phyloP scores from a whole-genome alignment of 2,329 filamentous ascomycete genomes.

The Penicillium verrucosum region DNA sequence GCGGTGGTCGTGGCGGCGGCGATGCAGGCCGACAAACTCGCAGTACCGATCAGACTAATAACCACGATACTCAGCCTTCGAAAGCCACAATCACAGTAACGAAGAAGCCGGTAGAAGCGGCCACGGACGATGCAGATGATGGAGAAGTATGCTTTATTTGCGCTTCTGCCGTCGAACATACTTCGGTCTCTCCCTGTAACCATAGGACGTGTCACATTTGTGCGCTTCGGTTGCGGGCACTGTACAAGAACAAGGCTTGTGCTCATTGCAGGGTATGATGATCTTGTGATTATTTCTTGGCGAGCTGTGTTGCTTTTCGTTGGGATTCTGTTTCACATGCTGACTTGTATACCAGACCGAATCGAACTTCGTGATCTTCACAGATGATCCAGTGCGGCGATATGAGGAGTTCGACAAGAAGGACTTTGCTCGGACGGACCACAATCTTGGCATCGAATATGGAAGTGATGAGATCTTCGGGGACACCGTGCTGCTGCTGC shows the following conservation, averaged over 20 bases:
- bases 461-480: slow-evolving; percentile 84
- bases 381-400: slow-evolving; percentile 74
- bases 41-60: slow-evolving; percentile 16
- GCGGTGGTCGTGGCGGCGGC: slow-evolving; percentile 31
- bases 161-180: slow-evolving; percentile 82
- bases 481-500: slow-evolving; percentile 80
- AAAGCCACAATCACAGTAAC: slow-evolving; percentile 29
- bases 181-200: slow-evolving; percentile 88
- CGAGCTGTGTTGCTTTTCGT: background rate
- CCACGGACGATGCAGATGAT: slow-evolving; percentile 55
- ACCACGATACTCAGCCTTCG: slow-evolving; percentile 13
- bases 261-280: slow-evolving; percentile 82
- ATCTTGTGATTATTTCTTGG: background rate
- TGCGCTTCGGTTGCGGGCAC: slow-evolving; percentile 79
- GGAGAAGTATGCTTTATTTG: slow-evolving; percentile 96
- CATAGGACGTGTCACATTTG: slow-evolving; percentile 97
- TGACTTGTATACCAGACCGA: slow-evolving; percentile 36
- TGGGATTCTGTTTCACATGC: slow-evolving; percentile 8
- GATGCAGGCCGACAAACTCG: slow-evolving; percentile 31
- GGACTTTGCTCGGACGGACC: slow-evolving; percentile 76
- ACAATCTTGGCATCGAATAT: slow-evolving; percentile 87
- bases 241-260: slow-evolving; percentile 96
- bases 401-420: slow-evolving; percentile 75
- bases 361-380: slow-evolving; percentile 76
- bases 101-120: slow-evolving; percentile 29